Evolutionary conservation across 2,329 filamentous ascomycete genomes (phyloP).

Genomic region (Exophiala mesophila): DNA sequence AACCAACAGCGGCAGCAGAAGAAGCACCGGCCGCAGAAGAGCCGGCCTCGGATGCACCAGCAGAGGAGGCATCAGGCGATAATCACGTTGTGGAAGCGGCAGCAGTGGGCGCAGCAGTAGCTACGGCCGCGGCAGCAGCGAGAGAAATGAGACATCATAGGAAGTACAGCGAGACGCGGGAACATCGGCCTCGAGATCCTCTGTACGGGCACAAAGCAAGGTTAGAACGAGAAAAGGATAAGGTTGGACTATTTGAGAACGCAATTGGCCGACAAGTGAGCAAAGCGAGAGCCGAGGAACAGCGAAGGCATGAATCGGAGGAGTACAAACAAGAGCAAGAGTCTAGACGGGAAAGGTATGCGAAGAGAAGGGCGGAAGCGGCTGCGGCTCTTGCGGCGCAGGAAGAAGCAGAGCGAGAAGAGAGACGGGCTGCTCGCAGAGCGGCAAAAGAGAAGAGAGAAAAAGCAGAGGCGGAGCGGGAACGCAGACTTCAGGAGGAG

Average conservation of each 20-base stretch:
- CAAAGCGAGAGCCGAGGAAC: conserved; percentile 30
- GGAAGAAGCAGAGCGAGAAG: conserved; percentile 19
- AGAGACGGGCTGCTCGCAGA: conserved; percentile 9
- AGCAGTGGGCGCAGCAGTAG: conserved; percentile 15
- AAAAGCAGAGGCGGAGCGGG: conserved; percentile 10
- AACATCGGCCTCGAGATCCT: conserved; percentile 13
- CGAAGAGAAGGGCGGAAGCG: conserved; percentile 17
- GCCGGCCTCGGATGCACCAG: conserved; percentile 3
- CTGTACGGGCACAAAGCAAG: conserved; percentile 29
- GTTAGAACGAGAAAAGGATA: conserved; percentile 30
- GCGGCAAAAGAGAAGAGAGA: conserved; percentile 12
- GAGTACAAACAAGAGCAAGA: conserved; percentile 24
- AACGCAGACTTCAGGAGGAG: conserved; percentile 24
- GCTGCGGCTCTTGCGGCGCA: conserved; percentile 21
- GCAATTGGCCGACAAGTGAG: conserved; percentile 27
- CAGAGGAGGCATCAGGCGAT: conserved; percentile 14
- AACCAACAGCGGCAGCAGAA: conserved; percentile 16
- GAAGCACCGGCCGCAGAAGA: conserved; percentile 9
- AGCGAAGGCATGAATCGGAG: conserved; percentile 15
- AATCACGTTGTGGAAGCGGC: conserved; percentile 12
- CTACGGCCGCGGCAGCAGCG: conserved; percentile 5
- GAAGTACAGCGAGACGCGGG: conserved; percentile 16
- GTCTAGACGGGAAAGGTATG: conserved; percentile 17
- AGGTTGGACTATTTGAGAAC: conserved; percentile 31
- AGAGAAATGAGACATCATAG: conserved; percentile 16